Evolutionary conservation across 2,329 filamentous ascomycete genomes (phyloP).

Genomic region (Penicillium sp.): DNA sequence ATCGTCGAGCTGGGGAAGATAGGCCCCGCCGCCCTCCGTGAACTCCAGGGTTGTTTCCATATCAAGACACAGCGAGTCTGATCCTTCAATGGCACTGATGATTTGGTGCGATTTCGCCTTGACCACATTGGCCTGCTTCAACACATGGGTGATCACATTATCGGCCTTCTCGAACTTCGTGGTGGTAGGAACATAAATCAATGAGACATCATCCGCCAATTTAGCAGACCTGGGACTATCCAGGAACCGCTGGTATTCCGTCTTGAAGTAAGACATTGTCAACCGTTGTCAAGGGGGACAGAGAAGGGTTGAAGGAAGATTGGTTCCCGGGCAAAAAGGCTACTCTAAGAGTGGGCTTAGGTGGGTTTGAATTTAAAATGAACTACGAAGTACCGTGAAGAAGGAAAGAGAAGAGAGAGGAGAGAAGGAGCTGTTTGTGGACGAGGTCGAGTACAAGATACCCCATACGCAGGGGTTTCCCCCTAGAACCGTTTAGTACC

Average conservation of each 20-base stretch:
- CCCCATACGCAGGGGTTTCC: not conserved
- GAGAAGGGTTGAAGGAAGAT: not conserved
- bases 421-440: conserved; percentile 8
- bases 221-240: conserved; percentile 62
- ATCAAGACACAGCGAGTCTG: conserved; percentile 69
- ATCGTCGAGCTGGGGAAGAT: conserved; percentile 85
- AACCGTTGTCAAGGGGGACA: conserved; percentile 10
- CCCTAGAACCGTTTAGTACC: conserved; percentile 4
- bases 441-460: not conserved
- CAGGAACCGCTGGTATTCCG: conserved; percentile 70
- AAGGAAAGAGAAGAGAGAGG: conserved; percentile 17
- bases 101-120: conserved; percentile 80
- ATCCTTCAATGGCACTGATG: conserved; percentile 70
- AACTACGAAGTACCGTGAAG: not conserved
- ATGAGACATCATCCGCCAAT: conserved; percentile 64
- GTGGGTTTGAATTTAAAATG: not conserved
- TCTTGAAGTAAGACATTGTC: conserved; percentile 46
- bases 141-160: conserved; percentile 80
- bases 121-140: conserved; percentile 67
- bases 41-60: conserved; percentile 83
- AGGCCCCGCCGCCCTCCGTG: conserved; percentile 74
- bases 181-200: conserved; percentile 89
- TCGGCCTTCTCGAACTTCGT: conserved; percentile 68
- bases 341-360: not conserved
- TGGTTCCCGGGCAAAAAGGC: not conserved